Evolutionary conservation across 73 alveolate species (phyloP).

Genomic region (Paramecium sexaurelia): DNA sequence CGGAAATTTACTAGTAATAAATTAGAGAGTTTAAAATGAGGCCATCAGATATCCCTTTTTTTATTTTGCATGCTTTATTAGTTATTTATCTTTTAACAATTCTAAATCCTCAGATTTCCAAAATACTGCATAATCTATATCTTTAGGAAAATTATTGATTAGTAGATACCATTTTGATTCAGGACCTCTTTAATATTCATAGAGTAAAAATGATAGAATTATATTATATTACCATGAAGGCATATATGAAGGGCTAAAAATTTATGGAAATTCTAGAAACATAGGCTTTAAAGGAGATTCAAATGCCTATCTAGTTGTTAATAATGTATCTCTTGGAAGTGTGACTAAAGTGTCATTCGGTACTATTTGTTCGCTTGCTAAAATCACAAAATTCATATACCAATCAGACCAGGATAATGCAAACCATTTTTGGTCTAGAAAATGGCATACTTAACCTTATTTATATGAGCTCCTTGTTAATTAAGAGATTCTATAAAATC

Average conservation of each 20-base stretch:
- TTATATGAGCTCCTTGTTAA: constrained; percentile 22
- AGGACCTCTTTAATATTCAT: background rate
- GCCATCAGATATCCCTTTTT: background rate
- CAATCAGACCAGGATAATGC: constrained; percentile 28
- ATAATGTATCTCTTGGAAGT: constrained; percentile 8
- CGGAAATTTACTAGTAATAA: background rate
- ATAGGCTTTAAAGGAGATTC: constrained; percentile 26
- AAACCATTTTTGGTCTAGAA: constrained; percentile 49
- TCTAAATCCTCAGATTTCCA: constrained; percentile 60
- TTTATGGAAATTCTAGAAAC: constrained; percentile 37
- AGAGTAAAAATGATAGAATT: background rate
- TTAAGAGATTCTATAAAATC: background rate
- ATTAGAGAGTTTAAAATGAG: background rate
- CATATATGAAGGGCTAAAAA: constrained; percentile 9
- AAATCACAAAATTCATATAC: background rate
- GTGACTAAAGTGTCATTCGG: constrained; percentile 1
- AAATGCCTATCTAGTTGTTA: constrained; percentile 26
- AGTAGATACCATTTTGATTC: constrained; percentile 59
- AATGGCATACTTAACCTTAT: constrained; percentile 2
- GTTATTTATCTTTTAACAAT: background rate
- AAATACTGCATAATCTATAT: constrained; percentile 58
- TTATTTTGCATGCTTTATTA: background rate
- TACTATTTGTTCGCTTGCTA: constrained; percentile 47
- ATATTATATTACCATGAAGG: constrained; percentile 5
- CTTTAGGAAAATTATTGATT: constrained; percentile 49